phyloP scores from a whole-genome alignment of 2,329 filamentous ascomycete genomes.

The Xylogone sp. region DNA sequence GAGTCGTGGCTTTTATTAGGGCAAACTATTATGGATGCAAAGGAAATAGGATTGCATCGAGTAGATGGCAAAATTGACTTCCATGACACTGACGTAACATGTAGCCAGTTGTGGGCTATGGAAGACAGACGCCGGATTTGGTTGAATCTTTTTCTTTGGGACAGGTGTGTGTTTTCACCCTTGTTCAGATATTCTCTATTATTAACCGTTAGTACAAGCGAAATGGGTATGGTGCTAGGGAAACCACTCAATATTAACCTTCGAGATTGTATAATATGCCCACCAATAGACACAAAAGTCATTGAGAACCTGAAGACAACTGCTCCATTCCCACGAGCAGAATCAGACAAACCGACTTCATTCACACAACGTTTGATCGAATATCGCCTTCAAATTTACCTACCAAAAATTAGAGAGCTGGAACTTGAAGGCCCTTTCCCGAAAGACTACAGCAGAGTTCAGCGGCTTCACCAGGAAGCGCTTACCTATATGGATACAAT shows the following conservation, averaged over 20 bases:
- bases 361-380: background rate
- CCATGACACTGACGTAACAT: background rate
- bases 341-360: conserved; percentile 1
- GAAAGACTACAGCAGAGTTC: conserved; percentile 7
- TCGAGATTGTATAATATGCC: conserved; percentile 6
- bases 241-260: conserved; percentile 10
- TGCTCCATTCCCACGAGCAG: conserved; percentile 3
- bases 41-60: conserved; percentile 9
- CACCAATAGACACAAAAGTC: conserved; percentile 8
- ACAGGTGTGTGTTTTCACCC: conserved; percentile 3
- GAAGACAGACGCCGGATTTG: conserved; percentile 9
- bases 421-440: background rate
- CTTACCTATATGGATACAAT: conserved; percentile 1
- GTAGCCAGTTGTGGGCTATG: conserved; percentile 8
- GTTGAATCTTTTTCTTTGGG: conserved; percentile 9
- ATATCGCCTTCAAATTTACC: background rate
- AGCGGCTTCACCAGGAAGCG: conserved; percentile 3
- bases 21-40: conserved; percentile 9
- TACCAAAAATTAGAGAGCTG: background rate
- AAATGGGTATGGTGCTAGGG: conserved; percentile 10
- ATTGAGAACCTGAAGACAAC: conserved; percentile 4
- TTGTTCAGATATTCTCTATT: background rate
- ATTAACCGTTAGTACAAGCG: conserved; percentile 1
- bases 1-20: conserved; percentile 12
- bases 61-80: background rate